phyloP scores from a whole-genome alignment of 305 asterid species.

The Andrographis paniculata region DNA sequence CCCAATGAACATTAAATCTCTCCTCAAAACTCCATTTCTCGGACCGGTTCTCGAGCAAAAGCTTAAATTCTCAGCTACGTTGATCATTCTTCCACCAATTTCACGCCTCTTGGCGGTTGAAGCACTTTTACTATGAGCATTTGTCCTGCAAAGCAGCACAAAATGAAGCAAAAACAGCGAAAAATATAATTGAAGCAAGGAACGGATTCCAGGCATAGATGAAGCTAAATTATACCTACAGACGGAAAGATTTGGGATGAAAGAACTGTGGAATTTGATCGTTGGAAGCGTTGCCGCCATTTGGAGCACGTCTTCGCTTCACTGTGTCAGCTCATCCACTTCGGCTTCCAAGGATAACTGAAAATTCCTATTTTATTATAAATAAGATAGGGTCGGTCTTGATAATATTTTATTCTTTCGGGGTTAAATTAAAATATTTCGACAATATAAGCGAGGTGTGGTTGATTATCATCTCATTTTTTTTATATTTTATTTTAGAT shows the following conservation, averaged over 20 bases:
- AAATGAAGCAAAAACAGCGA: constrained; percentile 12
- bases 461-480: too few relatives aligned
- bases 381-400: too few relatives aligned
- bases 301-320: constrained; percentile 14
- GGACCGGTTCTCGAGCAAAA: constrained; percentile 26
- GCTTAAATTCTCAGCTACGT: constrained; percentile 24
- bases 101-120: constrained; percentile 26
- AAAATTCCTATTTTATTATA: too few relatives aligned
- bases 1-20: constrained; percentile 61
- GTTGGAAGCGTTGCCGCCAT: constrained; percentile 54
- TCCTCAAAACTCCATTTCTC: constrained; percentile 44
- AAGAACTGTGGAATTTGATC: constrained; percentile 26
- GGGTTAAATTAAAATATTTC: too few relatives aligned
- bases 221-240: constrained; percentile 24
- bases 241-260: constrained; percentile 26
- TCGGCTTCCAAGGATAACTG: constrained; percentile 22
- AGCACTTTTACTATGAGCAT: constrained; percentile 20
- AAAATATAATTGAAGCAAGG: too few relatives aligned
- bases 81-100: constrained; percentile 23
- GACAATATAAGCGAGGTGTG: too few relatives aligned
- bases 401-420: too few relatives aligned
- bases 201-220: background rate
- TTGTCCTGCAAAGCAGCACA: constrained; percentile 22
- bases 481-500: too few relatives aligned
- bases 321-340: constrained; percentile 33